Evolutionary conservation across 2,329 filamentous ascomycete genomes (phyloP), one percentile per base, ranked within the genome.

Genomic region (Fusarium avenaceum): DNA sequence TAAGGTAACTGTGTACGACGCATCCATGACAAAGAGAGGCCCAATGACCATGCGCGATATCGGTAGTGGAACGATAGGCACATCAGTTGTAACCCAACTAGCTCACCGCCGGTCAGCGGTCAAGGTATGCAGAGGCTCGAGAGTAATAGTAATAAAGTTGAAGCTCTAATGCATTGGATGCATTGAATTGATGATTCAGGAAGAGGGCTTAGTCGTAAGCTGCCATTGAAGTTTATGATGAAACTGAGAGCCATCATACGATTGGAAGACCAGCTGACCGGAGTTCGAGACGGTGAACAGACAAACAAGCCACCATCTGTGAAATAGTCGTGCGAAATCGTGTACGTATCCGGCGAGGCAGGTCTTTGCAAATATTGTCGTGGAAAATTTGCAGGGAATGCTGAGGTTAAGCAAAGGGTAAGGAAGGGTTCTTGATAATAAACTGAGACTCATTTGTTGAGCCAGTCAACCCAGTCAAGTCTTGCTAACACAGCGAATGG

Each of bases 61-160:
- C 57, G 52, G 52, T 57, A 51, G 64, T 72, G 71, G 69, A 57
- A 67, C 72, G 67, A 70, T 70, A 64, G 58, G 58, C 54, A 56
- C 53, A 54, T 42, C 32, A 50, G n/a, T 7, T 55, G 24, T 50
- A 63, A 44, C 49, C 35, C 63, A 61, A 52, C 40, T 59, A 44
- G 43, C 60, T 72, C 69, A 73, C 69, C 71, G 71, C 70, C 51
- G 61, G 69, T 72, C 69, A 60, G 43, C 40, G 54, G 46, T 54
- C 58, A 71, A 56, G 47, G 58, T 17, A 48, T 42, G 49, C 24
- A 51, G 62, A 54, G 38, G 35, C 33, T 65, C 40, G 33, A 51
- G 46, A 56, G 39, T 46, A 17, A 46, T 38, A 35, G 30, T 44
- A 38, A 42, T 39, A 14, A 28, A 24, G 28, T 50, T 46, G 32